A percentile compares a stretch with the other conserved stretches of the same genome.
phyloP scores from a whole-genome alignment of 2,329 filamentous ascomycete species.

The Fusarium cyanostomum region DNA sequence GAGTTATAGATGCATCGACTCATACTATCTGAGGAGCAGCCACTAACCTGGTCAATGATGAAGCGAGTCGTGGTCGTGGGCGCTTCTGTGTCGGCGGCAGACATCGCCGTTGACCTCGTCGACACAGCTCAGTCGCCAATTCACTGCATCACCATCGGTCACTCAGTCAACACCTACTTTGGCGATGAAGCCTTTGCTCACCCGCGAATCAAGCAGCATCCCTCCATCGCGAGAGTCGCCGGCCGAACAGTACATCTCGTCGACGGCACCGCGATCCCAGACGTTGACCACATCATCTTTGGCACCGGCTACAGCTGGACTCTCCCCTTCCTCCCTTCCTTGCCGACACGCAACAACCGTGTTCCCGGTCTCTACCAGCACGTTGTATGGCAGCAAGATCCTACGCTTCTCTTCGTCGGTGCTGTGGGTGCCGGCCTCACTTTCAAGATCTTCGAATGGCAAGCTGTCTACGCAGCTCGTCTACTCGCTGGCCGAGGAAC shows the following conservation, averaged over 20 bases:
- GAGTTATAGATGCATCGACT: neutral
- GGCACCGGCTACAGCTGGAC: conserved; percentile 74
- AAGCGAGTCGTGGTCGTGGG: conserved; percentile 70
- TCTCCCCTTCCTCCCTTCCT: conserved; percentile 65
- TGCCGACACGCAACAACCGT: conserved; percentile 63
- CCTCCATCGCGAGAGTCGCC: conserved; percentile 59
- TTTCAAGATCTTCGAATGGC: conserved; percentile 76
- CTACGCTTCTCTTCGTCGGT: conserved; percentile 66
- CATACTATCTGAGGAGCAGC: neutral
- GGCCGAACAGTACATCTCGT: conserved; percentile 62
- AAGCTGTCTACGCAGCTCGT: conserved; percentile 69
- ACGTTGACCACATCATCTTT: conserved; percentile 71
- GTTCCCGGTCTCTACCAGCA: conserved; percentile 67
- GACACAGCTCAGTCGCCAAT: conserved; percentile 57
- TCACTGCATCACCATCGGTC: conserved; percentile 61
- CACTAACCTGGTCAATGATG: neutral
- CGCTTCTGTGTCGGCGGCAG: conserved; percentile 71
- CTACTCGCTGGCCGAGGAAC: conserved; percentile 63
- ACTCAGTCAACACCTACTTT: conserved; percentile 62
- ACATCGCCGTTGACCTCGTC: conserved; percentile 66
- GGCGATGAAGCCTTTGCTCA: conserved; percentile 69
- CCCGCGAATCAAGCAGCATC: conserved; percentile 57
- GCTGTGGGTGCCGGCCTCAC: conserved; percentile 67
- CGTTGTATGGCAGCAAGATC: conserved; percentile 63
- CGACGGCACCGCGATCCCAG: conserved; percentile 61